Base-by-base conservation (phyloP, 2,329 filamentous ascomycete species). In the Epichloe sylvatica region DNA sequence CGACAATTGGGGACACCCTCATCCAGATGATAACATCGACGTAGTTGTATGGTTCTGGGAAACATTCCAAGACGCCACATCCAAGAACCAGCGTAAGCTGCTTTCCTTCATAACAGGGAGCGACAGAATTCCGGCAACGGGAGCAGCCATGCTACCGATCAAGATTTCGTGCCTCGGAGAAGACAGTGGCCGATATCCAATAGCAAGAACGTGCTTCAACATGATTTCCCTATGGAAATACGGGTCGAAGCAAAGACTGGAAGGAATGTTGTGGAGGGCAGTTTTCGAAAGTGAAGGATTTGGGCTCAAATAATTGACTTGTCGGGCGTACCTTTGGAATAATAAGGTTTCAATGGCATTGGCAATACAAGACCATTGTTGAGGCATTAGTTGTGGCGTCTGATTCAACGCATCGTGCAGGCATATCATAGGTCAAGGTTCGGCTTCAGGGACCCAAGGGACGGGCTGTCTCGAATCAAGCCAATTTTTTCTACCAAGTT, bases 211-310 rank as follows among this genome's bases (percentile, higher is more conserved):
- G 7, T 96, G 90, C 64, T 96, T 96, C 68, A 95, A 95, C 63
- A 80, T 83, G 64, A 61, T 96, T 54, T 81, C 83, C 4, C 68
- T 96, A 51, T 91, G 83, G 68, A 76, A 79, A 43, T 95, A 91
- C 65, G 62, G 66, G 36, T 80, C 77, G 3, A 78, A 74, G 56
- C 74, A 81, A 60, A 81, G 77, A 56, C 64, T 95, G 52, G 83
- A 87, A 63, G 68, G 66, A 47, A 80, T 81, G 70, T 69, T 96
- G 34, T 94, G 89, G 88, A 77, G 79, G 54, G 90, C 90, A 4
- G 88, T 95, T n/a, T 72, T 80, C 55, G 88, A 90, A 65, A 94
- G 89, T 60, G 88, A 94, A 64, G 90, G 90, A 3, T 96, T 96
- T 74, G 89, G 89, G 34, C 72, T 96, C 64, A 92, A 90, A 64